phyloP scores from a whole-genome alignment of 768 basidiomycete genomes.

The Trametes cinnabarina region DNA sequence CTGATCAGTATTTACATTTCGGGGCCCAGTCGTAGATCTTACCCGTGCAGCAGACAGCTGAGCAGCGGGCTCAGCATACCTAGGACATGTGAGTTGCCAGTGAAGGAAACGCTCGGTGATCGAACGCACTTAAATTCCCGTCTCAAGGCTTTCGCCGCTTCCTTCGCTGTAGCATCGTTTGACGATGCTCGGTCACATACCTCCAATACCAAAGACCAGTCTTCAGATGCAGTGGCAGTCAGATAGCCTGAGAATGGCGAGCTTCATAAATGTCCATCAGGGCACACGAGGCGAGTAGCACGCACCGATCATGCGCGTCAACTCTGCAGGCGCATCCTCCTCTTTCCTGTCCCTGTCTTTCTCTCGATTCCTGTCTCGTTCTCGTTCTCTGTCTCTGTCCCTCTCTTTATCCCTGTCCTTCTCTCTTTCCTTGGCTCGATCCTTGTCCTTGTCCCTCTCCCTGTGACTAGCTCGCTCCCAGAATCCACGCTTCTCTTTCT shows the following conservation, averaged over 20 bases:
- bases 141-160: conserved; percentile 77
- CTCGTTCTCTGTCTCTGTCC: conserved; percentile 17
- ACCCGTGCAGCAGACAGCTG: conserved; percentile 78
- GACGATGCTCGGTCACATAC: conserved; percentile 82
- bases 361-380: conserved; percentile 22
- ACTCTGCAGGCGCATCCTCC: conserved; percentile 49
- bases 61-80: conserved; percentile 72
- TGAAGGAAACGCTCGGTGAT: conserved; percentile 19
- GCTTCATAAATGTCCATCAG: background rate
- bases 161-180: conserved; percentile 72
- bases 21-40: conserved; percentile 22
- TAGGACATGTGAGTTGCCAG: conserved; percentile 26
- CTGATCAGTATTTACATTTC: background rate
- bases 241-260: conserved; percentile 52
- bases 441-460: conserved; percentile 37
- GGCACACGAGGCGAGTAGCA: background rate
- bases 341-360: conserved; percentile 39
- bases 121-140: conserved; percentile 76
- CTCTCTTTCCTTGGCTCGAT: conserved; percentile 36
- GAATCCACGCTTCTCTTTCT: conserved; percentile 54
- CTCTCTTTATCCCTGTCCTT: conserved; percentile 41
- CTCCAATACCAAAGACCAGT: conserved; percentile 79
- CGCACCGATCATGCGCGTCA: conserved; percentile 72
- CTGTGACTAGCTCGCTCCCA: conserved; percentile 41
- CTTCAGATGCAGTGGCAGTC: conserved; percentile 76